Evolutionary conservation across 306 rosid species (phyloP).

Genomic region (Quercus wislizeni): DNA sequence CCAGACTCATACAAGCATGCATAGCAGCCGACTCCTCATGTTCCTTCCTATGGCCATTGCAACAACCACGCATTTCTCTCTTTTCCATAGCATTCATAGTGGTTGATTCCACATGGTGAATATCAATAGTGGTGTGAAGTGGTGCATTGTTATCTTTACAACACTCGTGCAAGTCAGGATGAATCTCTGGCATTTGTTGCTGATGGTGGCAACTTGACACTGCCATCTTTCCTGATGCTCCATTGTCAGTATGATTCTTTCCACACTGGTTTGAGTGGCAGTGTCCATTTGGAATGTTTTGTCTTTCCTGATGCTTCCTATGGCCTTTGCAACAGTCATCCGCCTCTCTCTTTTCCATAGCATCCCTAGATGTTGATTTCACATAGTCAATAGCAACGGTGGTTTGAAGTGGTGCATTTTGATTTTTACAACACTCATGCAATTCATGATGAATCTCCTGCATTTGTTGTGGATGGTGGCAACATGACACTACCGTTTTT

Average conservation of each 20-base stretch:
- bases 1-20: slow-evolving; percentile 49
- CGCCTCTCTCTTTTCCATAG: slow-evolving; percentile 8
- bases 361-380: neutral
- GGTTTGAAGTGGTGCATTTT: neutral
- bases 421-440: no score
- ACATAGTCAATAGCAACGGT: slow-evolving; percentile 16
- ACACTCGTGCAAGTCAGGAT: slow-evolving; percentile 13
- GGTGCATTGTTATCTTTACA: neutral
- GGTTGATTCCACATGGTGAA: slow-evolving; percentile 27
- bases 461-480: slow-evolving; percentile 9
- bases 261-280: slow-evolving; percentile 30
- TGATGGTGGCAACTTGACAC: slow-evolving; percentile 18
- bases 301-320: slow-evolving; percentile 16
- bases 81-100: neutral
- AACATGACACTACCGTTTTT: slow-evolving; percentile 7
- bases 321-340: slow-evolving; percentile 27
- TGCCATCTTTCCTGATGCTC: neutral
- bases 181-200: slow-evolving; percentile 15
- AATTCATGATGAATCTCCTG: slow-evolving; percentile 20
- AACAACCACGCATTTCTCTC: slow-evolving; percentile 28
- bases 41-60: slow-evolving; percentile 28
- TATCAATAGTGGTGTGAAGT: slow-evolving; percentile 28
- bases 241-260: slow-evolving; percentile 22
- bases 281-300: neutral
- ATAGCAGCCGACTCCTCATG: slow-evolving; percentile 1